These are phyloP conservation scores for Avicennia marina DNA, from an alignment of 257 asterid species.

Conservation along the genomic window DNA sequence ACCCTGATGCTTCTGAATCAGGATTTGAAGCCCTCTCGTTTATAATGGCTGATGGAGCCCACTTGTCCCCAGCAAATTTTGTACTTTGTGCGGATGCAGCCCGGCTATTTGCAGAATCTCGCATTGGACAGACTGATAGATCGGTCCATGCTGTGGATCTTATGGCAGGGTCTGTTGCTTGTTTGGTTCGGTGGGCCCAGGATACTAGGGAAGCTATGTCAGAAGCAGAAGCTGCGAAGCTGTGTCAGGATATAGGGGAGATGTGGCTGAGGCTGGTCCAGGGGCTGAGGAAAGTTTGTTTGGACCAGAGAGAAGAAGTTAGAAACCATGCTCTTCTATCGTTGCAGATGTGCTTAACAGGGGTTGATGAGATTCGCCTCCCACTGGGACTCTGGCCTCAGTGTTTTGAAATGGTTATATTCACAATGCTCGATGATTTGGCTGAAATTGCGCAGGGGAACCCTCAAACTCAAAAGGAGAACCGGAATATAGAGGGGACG, in stretches of 20 bases:
- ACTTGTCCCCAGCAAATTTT: slow-evolving; percentile 72
- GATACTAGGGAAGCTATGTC: slow-evolving; percentile 66
- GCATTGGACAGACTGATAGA: slow-evolving; percentile 81
- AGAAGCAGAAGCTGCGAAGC: slow-evolving; percentile 58
- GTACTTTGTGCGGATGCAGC: slow-evolving; percentile 77
- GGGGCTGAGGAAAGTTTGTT: slow-evolving; percentile 83
- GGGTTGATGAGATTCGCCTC: slow-evolving; percentile 57
- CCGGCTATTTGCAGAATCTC: slow-evolving; percentile 93
- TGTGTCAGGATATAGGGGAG: slow-evolving; percentile 84
- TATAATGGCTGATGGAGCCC: slow-evolving; percentile 87
- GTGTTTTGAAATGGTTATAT: slow-evolving; percentile 83
- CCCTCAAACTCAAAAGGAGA: slow-evolving; percentile 86
- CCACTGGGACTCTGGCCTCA: slow-evolving; percentile 67
- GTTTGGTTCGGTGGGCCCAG: slow-evolving; percentile 69
- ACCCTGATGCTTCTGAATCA: slow-evolving; percentile 89
- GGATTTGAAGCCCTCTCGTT: slow-evolving; percentile 82
- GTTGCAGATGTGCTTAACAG: slow-evolving; percentile 67
- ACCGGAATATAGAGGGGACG: slow-evolving; percentile 81
- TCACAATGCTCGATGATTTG: slow-evolving; percentile 84
- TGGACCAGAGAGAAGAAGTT: slow-evolving; percentile 94
- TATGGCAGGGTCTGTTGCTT: slow-evolving; percentile 65
- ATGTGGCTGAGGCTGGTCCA: slow-evolving; percentile 96
- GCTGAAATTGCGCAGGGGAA: slow-evolving; percentile 82
- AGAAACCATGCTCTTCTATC: slow-evolving; percentile 81
- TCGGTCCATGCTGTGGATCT: slow-evolving; percentile 78